Conservation (phyloP, 768 basidiomycete species). For the Boletales sp. region DNA sequence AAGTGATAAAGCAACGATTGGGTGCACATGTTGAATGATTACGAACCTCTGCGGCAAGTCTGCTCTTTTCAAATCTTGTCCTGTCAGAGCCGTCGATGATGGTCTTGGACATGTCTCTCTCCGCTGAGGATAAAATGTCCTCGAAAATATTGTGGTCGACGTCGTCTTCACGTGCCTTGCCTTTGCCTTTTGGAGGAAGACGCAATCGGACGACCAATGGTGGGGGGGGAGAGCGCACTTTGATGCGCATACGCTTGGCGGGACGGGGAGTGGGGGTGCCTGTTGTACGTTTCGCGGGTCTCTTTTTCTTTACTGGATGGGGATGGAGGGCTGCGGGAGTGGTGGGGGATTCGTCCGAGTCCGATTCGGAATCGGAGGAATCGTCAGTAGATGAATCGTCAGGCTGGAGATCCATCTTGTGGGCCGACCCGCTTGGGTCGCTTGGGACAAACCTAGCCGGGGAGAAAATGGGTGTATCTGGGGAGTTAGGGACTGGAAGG, state of each 20-base stretch:
- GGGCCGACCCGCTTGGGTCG: constrained; percentile 13
- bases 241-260: constrained; percentile 46
- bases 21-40: not conserved
- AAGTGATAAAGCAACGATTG: not conserved
- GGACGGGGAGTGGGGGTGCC: constrained; percentile 28
- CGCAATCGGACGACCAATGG: constrained; percentile 50
- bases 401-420: constrained; percentile 32
- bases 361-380: constrained; percentile 30
- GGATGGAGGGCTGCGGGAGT: constrained; percentile 11
- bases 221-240: constrained; percentile 33
- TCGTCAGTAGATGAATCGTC: constrained; percentile 34
- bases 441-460: constrained; percentile 30
- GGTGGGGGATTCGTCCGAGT: constrained; percentile 23
- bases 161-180: constrained; percentile 67
- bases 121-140: constrained; percentile 63
- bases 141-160: constrained; percentile 70
- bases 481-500: constrained; percentile 2
- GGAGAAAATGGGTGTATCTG: constrained; percentile 34
- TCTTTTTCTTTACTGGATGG: constrained; percentile 26
- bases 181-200: constrained; percentile 59
- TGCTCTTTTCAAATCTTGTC: constrained; percentile 67
- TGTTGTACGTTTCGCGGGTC: constrained; percentile 23
- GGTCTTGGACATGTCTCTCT: constrained; percentile 74
- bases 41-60: constrained; percentile 71
- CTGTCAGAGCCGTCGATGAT: constrained; percentile 59